A percentile compares a stretch with the other conserved stretches of the same genome.
Conservation (phyloP, 1,284 basidiomycete genomes). For the Rhodotorula sp. region DNA sequence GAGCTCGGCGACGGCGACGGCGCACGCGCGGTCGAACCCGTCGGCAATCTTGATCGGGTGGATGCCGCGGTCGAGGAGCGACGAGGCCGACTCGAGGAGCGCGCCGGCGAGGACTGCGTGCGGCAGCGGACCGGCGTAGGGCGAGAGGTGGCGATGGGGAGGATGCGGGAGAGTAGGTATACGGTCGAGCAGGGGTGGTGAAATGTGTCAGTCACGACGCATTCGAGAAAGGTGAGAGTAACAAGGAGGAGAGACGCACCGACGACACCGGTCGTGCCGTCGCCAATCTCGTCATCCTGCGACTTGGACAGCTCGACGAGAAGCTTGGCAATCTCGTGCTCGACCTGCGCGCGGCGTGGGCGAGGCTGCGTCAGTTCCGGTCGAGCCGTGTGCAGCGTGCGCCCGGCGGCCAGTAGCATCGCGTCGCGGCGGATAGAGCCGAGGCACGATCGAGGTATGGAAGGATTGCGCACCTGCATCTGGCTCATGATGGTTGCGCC, state of each 20-base stretch:
- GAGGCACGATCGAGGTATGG: neutral
- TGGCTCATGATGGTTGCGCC: slow-evolving; percentile 93
- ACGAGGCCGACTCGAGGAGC: slow-evolving; percentile 78
- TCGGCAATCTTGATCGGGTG: slow-evolving; percentile 98
- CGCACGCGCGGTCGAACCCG: slow-evolving; percentile 92
- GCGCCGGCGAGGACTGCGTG: slow-evolving; percentile 90
- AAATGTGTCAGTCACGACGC: neutral
- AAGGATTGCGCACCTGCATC: slow-evolving; percentile 62
- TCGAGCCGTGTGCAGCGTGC: slow-evolving; percentile 8
- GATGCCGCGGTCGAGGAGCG: slow-evolving; percentile 92
- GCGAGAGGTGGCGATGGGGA: neutral
- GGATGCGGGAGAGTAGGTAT: neutral
- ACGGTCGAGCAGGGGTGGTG: neutral
- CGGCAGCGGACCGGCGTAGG: neutral
- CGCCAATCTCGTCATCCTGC: slow-evolving; percentile 99
- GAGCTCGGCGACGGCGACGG: slow-evolving; percentile 83
- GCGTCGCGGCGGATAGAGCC: neutral
- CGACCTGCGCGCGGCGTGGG: slow-evolving; percentile 62
- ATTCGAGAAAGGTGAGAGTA: neutral
- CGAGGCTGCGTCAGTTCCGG: slow-evolving; percentile 48
- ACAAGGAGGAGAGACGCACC: slow-evolving; percentile 63
- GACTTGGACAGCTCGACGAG: slow-evolving; percentile 95
- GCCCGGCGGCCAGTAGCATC: neutral
- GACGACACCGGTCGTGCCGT: slow-evolving; percentile 98
- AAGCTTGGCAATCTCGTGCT: slow-evolving; percentile 97